A percentile compares a stretch with the other conserved stretches of the same genome.
Evolutionary conservation across 2,329 filamentous ascomycete species (phyloP).

Genomic region (Neoarthrinium moseri): DNA sequence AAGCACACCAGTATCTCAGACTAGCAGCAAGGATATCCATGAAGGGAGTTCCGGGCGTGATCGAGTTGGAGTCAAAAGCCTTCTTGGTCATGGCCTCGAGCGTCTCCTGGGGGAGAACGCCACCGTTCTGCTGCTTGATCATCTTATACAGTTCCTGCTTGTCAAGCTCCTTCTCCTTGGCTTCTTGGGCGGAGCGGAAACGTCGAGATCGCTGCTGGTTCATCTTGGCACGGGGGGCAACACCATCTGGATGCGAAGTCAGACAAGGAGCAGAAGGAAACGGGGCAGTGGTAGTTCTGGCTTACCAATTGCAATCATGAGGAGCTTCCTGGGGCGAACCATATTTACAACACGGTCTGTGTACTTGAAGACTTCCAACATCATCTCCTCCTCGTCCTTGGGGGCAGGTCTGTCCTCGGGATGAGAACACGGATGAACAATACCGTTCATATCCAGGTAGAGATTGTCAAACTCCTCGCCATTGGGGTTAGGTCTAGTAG

Average conservation of each 20-base stretch:
- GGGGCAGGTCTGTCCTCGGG: slow-evolving; percentile 91
- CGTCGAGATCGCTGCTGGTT: slow-evolving; percentile 97
- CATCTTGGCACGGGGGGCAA: slow-evolving; percentile 98
- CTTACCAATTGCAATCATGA: slow-evolving; percentile 95
- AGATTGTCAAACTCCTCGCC: slow-evolving; percentile 97
- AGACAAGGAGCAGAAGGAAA: slow-evolving; percentile 9
- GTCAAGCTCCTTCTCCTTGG: slow-evolving; percentile 88
- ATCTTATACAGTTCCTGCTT: slow-evolving; percentile 85
- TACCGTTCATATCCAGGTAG: slow-evolving; percentile 99
- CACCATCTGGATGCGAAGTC: slow-evolving; percentile 65
- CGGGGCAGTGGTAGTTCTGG: no score
- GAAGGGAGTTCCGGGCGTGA: slow-evolving; percentile 96
- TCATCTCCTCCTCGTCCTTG: slow-evolving; percentile 97
- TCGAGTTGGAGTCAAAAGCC: slow-evolving; percentile 84
- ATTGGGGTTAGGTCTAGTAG: slow-evolving; percentile 85
- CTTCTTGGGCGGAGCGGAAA: slow-evolving; percentile 92
- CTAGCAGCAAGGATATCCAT: slow-evolving; percentile 94
- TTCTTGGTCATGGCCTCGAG: slow-evolving; percentile 71
- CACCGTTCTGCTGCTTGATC: slow-evolving; percentile 74
- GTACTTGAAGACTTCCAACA: slow-evolving; percentile 96
- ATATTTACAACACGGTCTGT: slow-evolving; percentile 99
- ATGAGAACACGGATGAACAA: slow-evolving; percentile 97
- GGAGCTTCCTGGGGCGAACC: slow-evolving; percentile 90
- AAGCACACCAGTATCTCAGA: slow-evolving; percentile 93
- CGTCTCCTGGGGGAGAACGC: slow-evolving; percentile 59